Evolutionary conservation across 352 stramenopile genomes (phyloP), one percentile per base, ranked within the genome.

Genomic region (Pythium biforme): DNA sequence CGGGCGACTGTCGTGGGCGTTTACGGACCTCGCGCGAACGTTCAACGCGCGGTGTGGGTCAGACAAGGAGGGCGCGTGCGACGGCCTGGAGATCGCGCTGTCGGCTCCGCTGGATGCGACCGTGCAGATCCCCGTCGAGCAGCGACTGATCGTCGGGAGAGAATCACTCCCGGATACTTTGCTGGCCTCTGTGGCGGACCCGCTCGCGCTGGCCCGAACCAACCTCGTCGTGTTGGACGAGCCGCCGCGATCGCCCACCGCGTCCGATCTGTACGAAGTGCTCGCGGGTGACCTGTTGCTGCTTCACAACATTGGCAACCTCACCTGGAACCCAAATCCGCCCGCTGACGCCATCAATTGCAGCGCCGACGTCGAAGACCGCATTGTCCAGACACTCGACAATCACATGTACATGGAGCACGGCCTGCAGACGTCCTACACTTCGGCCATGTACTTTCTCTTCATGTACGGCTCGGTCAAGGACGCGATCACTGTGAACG

Each of bases 1-100:
- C 50, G 58, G 68, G 0, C 68, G 59, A 0, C 46, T 74, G 4
- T 37, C 47, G 25, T 74, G 68, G 63, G 26, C 47, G 47, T 34
- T 39, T 1, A n/a, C 31, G 22, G 51, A 74, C 27, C 45, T 74
- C 11, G 23, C 54, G 5, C 20, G 14, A 11, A n/a, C 47, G 26
- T 69, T 62, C 40, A 19, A 62, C 22, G 67, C 67, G 3, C 29
- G 53, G 15, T 70, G 62, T 23, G 45, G 14, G 11, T 27, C 15
- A 3, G 10, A 40, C 7, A 11, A 40, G 5, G 34, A 40, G 7
- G 2, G 2, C 3, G 15, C 34, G 9, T 40, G 34, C 14, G 14
- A 40, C 6, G 34, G 34, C 2, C 15, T 40, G 34, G 2, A 40
- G 9, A 19, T 40, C 2, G 5, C 34, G 14, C 12, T 40, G 8